Conservation (phyloP, 192 early-diverging fungal species). For the Coemansia sp. region DNA sequence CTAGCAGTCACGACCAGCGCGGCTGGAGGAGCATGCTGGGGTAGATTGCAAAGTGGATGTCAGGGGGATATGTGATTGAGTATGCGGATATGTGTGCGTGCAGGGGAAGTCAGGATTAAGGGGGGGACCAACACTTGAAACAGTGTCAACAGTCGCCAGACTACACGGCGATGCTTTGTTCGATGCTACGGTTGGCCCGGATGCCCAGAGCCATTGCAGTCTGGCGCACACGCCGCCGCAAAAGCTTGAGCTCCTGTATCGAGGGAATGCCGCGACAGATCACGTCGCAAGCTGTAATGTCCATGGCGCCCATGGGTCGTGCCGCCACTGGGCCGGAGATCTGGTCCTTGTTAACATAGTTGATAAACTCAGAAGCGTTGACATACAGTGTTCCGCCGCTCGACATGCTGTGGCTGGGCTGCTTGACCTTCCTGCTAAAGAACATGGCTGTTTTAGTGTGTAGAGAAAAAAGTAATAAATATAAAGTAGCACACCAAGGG, state of each 20-base stretch:
- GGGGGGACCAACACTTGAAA: constrained; percentile 17
- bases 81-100: constrained; percentile 8
- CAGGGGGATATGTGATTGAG: constrained; percentile 13
- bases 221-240: constrained; percentile 44
- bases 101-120: constrained; percentile 1
- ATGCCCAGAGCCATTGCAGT: constrained; percentile 45
- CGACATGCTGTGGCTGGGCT: constrained; percentile 13
- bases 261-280: constrained; percentile 51
- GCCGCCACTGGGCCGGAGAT: constrained; percentile 51
- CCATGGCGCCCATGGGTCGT: constrained; percentile 52
- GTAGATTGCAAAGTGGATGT: constrained; percentile 1
- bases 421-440: constrained; percentile 34
- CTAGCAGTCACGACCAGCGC: constrained; percentile 14
- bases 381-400: constrained; percentile 37
- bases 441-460: constrained; percentile 25
- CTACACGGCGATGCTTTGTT: constrained; percentile 41
- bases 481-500: neutral
- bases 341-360: constrained; percentile 52
- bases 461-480: neutral
- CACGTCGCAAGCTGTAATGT: constrained; percentile 55
- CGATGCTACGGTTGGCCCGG: constrained; percentile 51
- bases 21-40: neutral
- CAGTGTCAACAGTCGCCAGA: constrained; percentile 7
- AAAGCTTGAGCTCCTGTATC: constrained; percentile 37
- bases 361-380: constrained; percentile 51